phyloP scores from a whole-genome alignment of 2,329 filamentous ascomycete species.

The Rachicladosporium sp. region DNA sequence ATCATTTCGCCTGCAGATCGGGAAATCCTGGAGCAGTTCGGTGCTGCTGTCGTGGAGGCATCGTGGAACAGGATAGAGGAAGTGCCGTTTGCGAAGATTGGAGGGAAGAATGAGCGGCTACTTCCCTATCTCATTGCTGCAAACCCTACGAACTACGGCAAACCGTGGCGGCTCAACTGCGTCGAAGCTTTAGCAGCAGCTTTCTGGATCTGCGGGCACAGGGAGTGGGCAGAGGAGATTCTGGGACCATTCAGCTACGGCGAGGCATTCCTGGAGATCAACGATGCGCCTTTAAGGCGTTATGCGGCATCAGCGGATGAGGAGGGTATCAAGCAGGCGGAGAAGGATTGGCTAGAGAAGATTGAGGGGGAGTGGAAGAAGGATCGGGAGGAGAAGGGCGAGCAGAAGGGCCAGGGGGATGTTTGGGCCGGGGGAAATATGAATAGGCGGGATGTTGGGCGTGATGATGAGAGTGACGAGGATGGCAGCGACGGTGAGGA shows the following conservation, averaged over 20 bases:
- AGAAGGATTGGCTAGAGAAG: conserved; percentile 79
- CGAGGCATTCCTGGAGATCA: conserved; percentile 79
- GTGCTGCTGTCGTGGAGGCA: conserved; percentile 92
- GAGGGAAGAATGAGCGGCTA: conserved; percentile 81
- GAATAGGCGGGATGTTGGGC: conserved; percentile 50
- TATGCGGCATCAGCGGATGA: conserved; percentile 79
- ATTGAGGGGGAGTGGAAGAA: conserved; percentile 82
- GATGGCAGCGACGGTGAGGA: conserved; percentile 35
- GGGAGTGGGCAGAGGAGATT: conserved; percentile 79
- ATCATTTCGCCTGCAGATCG: conserved; percentile 73
- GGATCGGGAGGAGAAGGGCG: conserved; percentile 54
- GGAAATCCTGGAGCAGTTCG: conserved; percentile 74
- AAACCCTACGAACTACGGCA: conserved; percentile 94
- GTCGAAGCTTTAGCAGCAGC: conserved; percentile 88
- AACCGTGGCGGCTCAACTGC: conserved; percentile 89
- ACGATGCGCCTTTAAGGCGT: conserved; percentile 63
- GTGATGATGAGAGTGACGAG: conserved; percentile 27
- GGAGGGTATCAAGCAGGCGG: conserved; percentile 67
- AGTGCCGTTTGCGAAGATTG: conserved; percentile 81
- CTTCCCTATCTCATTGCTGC: conserved; percentile 92
- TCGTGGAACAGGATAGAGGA: conserved; percentile 90
- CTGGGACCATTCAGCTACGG: conserved; percentile 82
- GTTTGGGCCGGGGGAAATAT: conserved; percentile 86
- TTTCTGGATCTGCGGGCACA: conserved; percentile 83
- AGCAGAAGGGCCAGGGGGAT: conserved; percentile 44